A percentile compares a stretch with the other conserved stretches of the same genome.
Evolutionary conservation across 345 rosid species (phyloP).

Genomic region (Cardamine occulta): DNA sequence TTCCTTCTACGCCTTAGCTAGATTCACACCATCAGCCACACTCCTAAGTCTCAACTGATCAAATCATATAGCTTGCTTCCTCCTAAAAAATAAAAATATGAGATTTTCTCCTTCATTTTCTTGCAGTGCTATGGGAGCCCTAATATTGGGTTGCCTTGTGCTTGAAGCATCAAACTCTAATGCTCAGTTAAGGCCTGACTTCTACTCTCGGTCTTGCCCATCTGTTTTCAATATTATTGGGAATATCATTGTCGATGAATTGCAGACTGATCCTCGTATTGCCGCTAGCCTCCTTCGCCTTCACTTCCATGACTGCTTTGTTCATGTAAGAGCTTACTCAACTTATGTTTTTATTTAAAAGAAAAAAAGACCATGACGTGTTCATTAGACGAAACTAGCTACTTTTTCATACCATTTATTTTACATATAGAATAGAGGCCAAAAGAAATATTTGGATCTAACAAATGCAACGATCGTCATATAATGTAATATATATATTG

Average conservation of each 20-base stretch:
- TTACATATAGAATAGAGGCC: not conserved
- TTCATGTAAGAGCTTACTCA: conserved; percentile 29
- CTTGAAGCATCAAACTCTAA: conserved; percentile 37
- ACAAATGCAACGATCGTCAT: not conserved
- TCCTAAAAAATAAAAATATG: not conserved
- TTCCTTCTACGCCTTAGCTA: not conserved
- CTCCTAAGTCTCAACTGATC: not conserved
- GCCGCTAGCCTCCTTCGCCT: conserved; percentile 45
- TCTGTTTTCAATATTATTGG: conserved; percentile 27
- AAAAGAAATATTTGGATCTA: not conserved
- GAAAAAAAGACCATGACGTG: too few species aligned
- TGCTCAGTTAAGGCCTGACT: conserved; percentile 41
- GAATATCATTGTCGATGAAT: conserved; percentile 19
- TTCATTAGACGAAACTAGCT: not conserved
- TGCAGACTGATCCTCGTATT: conserved; percentile 38
- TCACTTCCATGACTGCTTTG: conserved; percentile 45
- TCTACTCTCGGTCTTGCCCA: conserved; percentile 25
- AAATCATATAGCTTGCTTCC: not conserved
- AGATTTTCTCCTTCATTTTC: conserved; percentile 26
- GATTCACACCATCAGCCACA: conserved; percentile 24
- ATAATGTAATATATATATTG: too few species aligned
- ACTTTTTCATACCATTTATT: not conserved
- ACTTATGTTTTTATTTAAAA: too few species aligned
- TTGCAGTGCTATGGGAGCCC: conserved; percentile 30
- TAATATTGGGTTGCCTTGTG: conserved; percentile 41